These are phyloP conservation scores for Myxozyma nipponensis DNA, from an alignment of 805 yeast genomes.

Conservation along the genomic window DNA sequence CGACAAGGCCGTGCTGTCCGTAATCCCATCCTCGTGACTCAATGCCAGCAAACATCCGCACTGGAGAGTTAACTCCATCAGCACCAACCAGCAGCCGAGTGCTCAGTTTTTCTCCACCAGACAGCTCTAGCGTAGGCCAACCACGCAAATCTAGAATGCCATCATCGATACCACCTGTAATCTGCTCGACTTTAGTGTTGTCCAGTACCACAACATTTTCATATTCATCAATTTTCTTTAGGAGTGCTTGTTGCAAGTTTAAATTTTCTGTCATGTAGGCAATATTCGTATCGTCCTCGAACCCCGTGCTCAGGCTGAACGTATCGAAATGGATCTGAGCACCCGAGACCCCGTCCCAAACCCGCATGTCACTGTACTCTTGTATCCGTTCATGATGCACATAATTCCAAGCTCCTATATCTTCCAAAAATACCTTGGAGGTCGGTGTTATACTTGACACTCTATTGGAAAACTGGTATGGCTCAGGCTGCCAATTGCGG, in stretches of 20 bases:
- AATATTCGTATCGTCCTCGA: slow-evolving; percentile 34
- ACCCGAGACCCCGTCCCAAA: slow-evolving; percentile 78
- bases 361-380: slow-evolving; percentile 74
- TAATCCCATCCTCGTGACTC: slow-evolving; percentile 91
- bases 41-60: slow-evolving; percentile 72
- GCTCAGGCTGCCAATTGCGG: slow-evolving; percentile 44
- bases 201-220: slow-evolving; percentile 48
- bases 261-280: slow-evolving; percentile 88
- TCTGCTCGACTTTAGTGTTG: slow-evolving; percentile 61
- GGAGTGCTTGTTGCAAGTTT: slow-evolving; percentile 74
- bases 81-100: slow-evolving; percentile 58
- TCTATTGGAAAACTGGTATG: slow-evolving; percentile 64
- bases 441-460: slow-evolving; percentile 84
- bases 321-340: slow-evolving; percentile 70
- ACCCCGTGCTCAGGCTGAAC: slow-evolving; percentile 38
- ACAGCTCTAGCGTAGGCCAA: slow-evolving; percentile 75
- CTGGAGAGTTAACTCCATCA: slow-evolving; percentile 95
- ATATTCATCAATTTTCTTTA: slow-evolving; percentile 50
- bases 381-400: slow-evolving; percentile 68
- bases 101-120: slow-evolving; percentile 58
- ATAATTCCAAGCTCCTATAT: slow-evolving; percentile 73
- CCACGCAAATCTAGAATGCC: slow-evolving; percentile 37
- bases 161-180: slow-evolving; percentile 35
- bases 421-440: slow-evolving; percentile 39
- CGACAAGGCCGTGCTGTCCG: slow-evolving; percentile 86